Base-by-base conservation (phyloP, 495 filamentous ascomycete genomes). In the Penicillium atrosanguineum region DNA sequence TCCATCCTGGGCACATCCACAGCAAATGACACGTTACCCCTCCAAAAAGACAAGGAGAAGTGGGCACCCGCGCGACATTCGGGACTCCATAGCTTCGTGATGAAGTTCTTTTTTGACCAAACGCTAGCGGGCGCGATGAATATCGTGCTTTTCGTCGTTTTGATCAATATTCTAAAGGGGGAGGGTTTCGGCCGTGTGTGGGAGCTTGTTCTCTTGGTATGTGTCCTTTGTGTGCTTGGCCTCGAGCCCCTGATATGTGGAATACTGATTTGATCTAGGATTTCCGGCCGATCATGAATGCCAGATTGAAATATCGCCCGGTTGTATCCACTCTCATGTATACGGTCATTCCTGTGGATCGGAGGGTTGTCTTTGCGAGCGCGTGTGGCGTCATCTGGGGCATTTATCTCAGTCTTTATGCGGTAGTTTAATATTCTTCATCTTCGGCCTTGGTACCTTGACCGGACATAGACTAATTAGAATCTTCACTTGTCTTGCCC, bases 41-140 rank as follows among this genome's bases (percentile, higher is more conserved):
- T 58, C 20, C 71, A 77, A 31, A 64, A 73, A 43, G 72, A 89
- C 20, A 87, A 86, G 53, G 71, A 71, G 34, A 68, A 72, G 41
- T 73, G 55, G 64, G 50, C 44, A 52, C 62, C 57, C 31, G 50
- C 39, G 53, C 59, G 55, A 50, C 58, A 55, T 39, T 67, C 63
- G 0, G 71, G 73, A 2, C 69, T 84, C 42, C 62, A 60, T 41
- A 94, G 96, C 66, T 94, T 92, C 6, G 46, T 77, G 38, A 84
- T 83, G 72, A 98, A 98, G 69, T 85, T 95, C 48, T 15, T 83
- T 6, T 76, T 96, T 3, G 94, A 98, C 65, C 91, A 95, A 69
- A 89, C 87, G 0, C 47, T 91, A 12, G 87, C 87, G 11, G 87
- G 85, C 4, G 77, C 82, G 11, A 61, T 87, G 51, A 98, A 98